Percentiles rank a stretch among this genome's conserved stretches.
Conservation (phyloP, 257 asterid genomes). For the Marsdenia floribunda region DNA sequence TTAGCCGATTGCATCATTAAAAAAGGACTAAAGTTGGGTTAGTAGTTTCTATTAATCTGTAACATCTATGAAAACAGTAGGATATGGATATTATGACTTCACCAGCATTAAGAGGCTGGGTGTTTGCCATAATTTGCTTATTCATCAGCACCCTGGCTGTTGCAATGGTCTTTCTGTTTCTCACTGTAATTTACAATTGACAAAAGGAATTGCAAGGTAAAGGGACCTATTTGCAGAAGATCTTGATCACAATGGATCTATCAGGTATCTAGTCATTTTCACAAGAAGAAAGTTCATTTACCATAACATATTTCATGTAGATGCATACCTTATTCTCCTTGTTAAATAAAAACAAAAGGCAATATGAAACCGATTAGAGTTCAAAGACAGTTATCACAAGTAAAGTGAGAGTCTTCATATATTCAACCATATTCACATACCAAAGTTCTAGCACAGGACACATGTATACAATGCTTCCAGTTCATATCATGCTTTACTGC, state of each 20-base stretch:
- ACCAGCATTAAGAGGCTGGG: slow-evolving; percentile 9
- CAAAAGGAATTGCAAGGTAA: slow-evolving; percentile 3
- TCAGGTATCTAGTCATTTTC: slow-evolving; percentile 8
- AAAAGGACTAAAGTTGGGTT: slow-evolving; percentile 9
- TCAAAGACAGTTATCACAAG: not conserved
- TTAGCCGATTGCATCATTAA: slow-evolving; percentile 15
- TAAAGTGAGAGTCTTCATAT: not conserved
- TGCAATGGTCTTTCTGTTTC: slow-evolving; percentile 17
- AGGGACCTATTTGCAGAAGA: slow-evolving; percentile 19
- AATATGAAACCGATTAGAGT: not conserved
- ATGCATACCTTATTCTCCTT: not conserved
- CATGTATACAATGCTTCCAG: not conserved
- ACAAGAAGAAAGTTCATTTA: not conserved
- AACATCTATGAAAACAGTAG: slow-evolving; percentile 14
- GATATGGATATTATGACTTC: slow-evolving; percentile 20
- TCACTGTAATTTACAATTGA: slow-evolving; percentile 14
- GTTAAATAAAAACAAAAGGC: not conserved
- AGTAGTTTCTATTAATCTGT: slow-evolving; percentile 13
- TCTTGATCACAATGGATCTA: slow-evolving; percentile 22
- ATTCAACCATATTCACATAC: not conserved
- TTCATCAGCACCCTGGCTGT: slow-evolving; percentile 16
- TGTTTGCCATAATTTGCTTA: slow-evolving; percentile 11
- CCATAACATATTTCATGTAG: not conserved
- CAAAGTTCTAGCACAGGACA: too few species aligned
- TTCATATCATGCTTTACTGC: not conserved